phyloP scores from a whole-genome alignment of 164 flowering plant genomes.

The Annona cherimola region DNA sequence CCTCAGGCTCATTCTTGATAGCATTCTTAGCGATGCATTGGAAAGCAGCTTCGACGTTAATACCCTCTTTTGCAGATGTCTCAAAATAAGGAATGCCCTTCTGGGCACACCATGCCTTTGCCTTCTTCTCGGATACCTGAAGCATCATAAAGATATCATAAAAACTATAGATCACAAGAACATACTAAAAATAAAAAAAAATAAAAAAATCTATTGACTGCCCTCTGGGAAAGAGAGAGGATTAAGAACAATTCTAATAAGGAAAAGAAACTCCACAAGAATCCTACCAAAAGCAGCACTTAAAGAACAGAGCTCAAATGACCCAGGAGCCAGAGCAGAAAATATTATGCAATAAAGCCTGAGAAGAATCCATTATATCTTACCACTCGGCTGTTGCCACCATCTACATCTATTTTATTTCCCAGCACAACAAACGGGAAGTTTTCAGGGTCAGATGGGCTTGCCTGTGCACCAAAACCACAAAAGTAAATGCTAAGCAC shows the following conservation, averaged over 20 bases:
- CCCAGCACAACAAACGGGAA: conserved; percentile 94
- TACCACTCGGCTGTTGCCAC: conserved; percentile 94
- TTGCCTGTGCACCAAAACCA: conserved; percentile 47
- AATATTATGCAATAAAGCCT: too few species aligned
- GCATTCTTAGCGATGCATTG: conserved; percentile 81
- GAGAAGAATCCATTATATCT: neutral
- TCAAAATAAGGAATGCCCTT: conserved; percentile 95
- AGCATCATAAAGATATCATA: conserved; percentile 1
- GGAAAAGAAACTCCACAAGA: neutral
- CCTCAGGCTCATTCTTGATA: conserved; percentile 80
- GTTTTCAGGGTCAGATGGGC: conserved; percentile 91
- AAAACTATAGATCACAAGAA: neutral
- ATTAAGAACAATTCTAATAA: neutral
- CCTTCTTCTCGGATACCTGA: conserved; percentile 91
- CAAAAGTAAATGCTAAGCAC: neutral
- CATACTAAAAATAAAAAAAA: neutral
- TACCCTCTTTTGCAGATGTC: conserved; percentile 90
- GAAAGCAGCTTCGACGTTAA: conserved; percentile 88
- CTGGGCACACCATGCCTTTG: conserved; percentile 90
- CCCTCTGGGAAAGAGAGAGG: too few species aligned
- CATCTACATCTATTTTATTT: conserved; percentile 87
- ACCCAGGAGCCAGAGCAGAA: neutral
- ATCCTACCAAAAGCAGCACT: neutral
- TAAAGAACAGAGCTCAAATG: neutral
- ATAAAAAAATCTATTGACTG: neutral